Percentiles rank a stretch among this genome's conserved stretches.
Evolutionary conservation across 352 stramenopile species (phyloP).

Genomic region (Hyaloperonospora arabidopsidis): DNA sequence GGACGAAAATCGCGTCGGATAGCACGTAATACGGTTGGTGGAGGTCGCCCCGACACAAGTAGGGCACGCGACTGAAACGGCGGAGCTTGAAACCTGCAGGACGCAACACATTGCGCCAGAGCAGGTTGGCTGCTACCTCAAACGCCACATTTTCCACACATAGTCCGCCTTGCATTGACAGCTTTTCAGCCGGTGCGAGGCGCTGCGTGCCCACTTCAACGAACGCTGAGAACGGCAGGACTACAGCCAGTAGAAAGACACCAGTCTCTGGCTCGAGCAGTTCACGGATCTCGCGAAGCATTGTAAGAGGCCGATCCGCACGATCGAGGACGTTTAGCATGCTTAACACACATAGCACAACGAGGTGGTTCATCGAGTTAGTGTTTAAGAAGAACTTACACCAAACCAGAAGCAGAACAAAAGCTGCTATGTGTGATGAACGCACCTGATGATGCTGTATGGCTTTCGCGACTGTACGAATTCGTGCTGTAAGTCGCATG

Average conservation of each 20-base stretch:
- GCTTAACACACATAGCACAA: slow-evolving; percentile 23
- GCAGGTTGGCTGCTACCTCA: slow-evolving; percentile 47
- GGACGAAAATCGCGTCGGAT: slow-evolving; percentile 78
- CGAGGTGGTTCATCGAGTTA: neutral
- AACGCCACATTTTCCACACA: slow-evolving; percentile 57
- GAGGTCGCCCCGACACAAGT: slow-evolving; percentile 72
- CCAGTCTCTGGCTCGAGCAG: slow-evolving; percentile 68
- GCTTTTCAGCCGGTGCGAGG: slow-evolving; percentile 44
- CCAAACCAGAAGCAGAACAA: too few species aligned
- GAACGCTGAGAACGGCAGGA: slow-evolving; percentile 75
- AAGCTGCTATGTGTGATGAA: slow-evolving; percentile 5
- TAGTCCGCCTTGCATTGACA: slow-evolving; percentile 62
- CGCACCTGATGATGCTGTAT: slow-evolving; percentile 78
- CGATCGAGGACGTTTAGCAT: slow-evolving; percentile 80
- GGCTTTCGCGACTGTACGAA: slow-evolving; percentile 57
- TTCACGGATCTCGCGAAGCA: slow-evolving; percentile 64
- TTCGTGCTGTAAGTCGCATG: slow-evolving; percentile 55
- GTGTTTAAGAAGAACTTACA: too few species aligned
- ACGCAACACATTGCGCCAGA: slow-evolving; percentile 58
- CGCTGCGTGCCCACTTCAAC: slow-evolving; percentile 72
- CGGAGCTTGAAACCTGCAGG: slow-evolving; percentile 72
- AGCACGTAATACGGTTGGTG: slow-evolving; percentile 79
- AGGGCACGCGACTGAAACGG: slow-evolving; percentile 74
- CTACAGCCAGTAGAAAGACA: slow-evolving; percentile 68
- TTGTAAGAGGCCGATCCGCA: slow-evolving; percentile 69